Evolutionary conservation across 176 grass and related monocot species (phyloP), one percentile per base, ranked within the genome.

Genomic region (Ampelocalamus luodianensis): DNA sequence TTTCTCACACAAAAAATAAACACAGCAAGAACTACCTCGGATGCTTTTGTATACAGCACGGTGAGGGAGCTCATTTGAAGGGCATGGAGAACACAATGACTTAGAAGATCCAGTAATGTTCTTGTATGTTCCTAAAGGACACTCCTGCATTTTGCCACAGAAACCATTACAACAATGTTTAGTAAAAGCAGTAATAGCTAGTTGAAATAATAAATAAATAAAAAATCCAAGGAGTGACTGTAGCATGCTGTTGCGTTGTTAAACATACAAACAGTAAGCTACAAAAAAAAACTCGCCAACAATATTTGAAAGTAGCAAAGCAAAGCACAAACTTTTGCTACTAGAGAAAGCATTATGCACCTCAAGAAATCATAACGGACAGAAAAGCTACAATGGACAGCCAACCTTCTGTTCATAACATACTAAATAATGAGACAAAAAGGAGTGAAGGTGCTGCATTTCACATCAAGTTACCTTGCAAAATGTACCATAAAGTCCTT

Each of bases 401-500:
- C 23, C 74, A 76, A 71, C 58, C 40, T 74, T 74, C 9, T 56
- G 44, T 44, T 62, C 45, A 71, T 37, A 58, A 75, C 32, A 77
- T 55, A 76, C 63, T 44, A 82, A 49, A 87, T 54, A 68, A 76
- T 34, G 9, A 44, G 17, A 27, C 18, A 55, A 32, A 78, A 69
- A 68, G 17, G 55, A 64, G 71, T 17, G 12, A 70, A 72, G 6
- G 12, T 14, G 49, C 11, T 43, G 64, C 34, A 26, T 71, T 68
- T 49, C 7, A 71, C 18, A 15, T 60, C 26, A 84, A 69, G 39
- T 59, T 91, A 98, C 96, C 96, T 93, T 87, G 89, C 96, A 98
- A 92, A 95, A 98, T 85, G 85, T 90, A 83, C 96, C 96, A 92
- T 98, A 98, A 83, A 98, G 93, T 81, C 96, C 93, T 83, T 90